phyloP scores from a whole-genome alignment of 352 stramenopile genomes.

The Globisporangium carolinianum region DNA sequence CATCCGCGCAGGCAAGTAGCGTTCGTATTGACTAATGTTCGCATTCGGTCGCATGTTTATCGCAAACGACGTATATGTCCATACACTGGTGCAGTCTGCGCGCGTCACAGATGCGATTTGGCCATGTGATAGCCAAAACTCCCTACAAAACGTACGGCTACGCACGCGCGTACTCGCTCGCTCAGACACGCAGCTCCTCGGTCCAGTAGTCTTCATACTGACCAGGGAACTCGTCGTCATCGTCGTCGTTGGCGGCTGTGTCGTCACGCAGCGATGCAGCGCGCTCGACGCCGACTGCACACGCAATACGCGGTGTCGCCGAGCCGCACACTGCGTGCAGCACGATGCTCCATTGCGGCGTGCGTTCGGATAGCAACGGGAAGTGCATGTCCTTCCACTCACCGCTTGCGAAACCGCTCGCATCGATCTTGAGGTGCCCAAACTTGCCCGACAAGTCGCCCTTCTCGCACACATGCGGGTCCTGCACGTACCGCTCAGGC shows the following conservation, averaged over 20 bases:
- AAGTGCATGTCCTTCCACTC: constrained; percentile 31
- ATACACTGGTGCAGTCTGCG: neutral
- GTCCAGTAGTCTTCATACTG: constrained; percentile 14
- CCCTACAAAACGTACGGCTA: too few species aligned
- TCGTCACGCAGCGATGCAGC: neutral
- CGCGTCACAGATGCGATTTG: neutral
- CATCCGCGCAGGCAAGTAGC: constrained; percentile 26
- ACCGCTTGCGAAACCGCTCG: constrained; percentile 9
- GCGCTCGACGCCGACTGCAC: constrained; percentile 16
- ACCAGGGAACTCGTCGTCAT: constrained; percentile 2
- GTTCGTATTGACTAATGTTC: too few species aligned
- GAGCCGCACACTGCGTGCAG: constrained; percentile 14
- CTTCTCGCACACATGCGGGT: constrained; percentile 28
- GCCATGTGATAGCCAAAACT: neutral
- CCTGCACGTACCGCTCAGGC: constrained; percentile 18
- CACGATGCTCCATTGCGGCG: constrained; percentile 30
- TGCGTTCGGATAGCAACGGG: constrained; percentile 17
- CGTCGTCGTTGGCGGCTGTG: neutral
- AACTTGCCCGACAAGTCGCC: constrained; percentile 44
- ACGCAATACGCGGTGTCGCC: constrained; percentile 28
- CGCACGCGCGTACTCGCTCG: too few species aligned
- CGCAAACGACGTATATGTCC: neutral
- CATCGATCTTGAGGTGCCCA: constrained; percentile 18
- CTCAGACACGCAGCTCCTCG: constrained; percentile 11
- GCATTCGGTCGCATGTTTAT: too few species aligned